Conservation (phyloP, 345 rosid species). For the Aquilaria malaccensis region DNA sequence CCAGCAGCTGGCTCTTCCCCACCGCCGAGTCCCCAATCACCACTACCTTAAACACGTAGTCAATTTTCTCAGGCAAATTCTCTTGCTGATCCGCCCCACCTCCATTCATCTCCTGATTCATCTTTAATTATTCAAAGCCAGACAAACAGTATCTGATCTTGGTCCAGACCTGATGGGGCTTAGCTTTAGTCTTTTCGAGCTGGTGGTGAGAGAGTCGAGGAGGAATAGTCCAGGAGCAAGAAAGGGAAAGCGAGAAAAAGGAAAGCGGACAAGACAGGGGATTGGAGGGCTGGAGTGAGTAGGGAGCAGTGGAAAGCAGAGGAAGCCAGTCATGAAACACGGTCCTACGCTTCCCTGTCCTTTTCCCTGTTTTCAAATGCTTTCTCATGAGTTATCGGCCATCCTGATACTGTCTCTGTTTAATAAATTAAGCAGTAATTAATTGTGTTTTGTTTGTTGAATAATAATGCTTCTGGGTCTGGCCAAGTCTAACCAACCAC, state of each 20-base stretch:
- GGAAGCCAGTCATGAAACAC: neutral
- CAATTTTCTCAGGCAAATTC: conserved; percentile 41
- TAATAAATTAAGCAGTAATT: too few species aligned
- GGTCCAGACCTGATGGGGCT: neutral
- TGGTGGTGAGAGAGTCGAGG: conserved; percentile 5
- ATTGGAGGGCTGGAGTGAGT: neutral
- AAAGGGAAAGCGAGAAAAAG: neutral
- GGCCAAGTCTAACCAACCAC: too few species aligned
- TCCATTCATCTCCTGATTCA: conserved; percentile 70
- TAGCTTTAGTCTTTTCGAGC: neutral
- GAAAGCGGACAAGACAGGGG: conserved; percentile 3
- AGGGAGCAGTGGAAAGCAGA: conserved; percentile 3
- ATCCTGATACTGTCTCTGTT: too few species aligned
- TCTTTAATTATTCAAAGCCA: conserved; percentile 5
- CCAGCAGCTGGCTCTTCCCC: conserved; percentile 70
- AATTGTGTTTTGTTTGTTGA: too few species aligned
- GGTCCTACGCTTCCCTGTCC: conserved; percentile 5
- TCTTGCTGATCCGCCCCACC: conserved; percentile 23
- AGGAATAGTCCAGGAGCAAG: neutral
- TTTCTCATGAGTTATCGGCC: neutral
- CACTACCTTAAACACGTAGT: conserved; percentile 70
- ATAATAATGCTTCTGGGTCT: too few species aligned
- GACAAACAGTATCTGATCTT: neutral
- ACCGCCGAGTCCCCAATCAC: conserved; percentile 87
- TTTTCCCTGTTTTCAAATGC: conserved; percentile 11